Evolutionary conservation across 179 eudicot genomes (phyloP).

Genomic region (Actinidia chinensis): DNA sequence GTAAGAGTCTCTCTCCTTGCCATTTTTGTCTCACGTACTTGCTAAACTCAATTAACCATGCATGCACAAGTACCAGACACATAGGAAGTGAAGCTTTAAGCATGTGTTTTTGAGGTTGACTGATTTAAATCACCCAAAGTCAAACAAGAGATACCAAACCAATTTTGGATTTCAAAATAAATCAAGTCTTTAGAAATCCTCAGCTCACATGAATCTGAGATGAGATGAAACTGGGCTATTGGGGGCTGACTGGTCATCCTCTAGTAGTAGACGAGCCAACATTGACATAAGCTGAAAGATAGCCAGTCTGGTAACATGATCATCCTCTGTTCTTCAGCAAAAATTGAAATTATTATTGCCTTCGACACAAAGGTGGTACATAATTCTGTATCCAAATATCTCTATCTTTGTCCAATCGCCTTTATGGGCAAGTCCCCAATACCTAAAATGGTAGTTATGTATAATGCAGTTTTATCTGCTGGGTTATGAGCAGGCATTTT

Average conservation of each 20-base stretch:
- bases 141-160: neutral
- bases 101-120: neutral
- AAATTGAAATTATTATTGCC: neutral
- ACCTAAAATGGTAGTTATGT: no score
- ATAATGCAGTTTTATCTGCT: no score
- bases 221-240: neutral
- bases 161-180: neutral
- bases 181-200: neutral
- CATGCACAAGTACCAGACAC: no score
- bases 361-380: neutral
- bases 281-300: neutral
- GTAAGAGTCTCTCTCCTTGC: no score
- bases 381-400: no score
- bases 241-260: neutral
- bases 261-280: neutral
- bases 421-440: no score
- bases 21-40: no score
- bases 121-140: neutral
- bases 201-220: neutral
- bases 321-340: neutral
- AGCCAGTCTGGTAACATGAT: neutral
- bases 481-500: no score
- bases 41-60: no score
- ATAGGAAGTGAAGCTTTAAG: neutral
- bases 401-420: no score